Evolutionary conservation across 2,329 filamentous ascomycete genomes (phyloP), one percentile per base, ranked within the genome.

Genomic region (Cercospora zeae-maydis): DNA sequence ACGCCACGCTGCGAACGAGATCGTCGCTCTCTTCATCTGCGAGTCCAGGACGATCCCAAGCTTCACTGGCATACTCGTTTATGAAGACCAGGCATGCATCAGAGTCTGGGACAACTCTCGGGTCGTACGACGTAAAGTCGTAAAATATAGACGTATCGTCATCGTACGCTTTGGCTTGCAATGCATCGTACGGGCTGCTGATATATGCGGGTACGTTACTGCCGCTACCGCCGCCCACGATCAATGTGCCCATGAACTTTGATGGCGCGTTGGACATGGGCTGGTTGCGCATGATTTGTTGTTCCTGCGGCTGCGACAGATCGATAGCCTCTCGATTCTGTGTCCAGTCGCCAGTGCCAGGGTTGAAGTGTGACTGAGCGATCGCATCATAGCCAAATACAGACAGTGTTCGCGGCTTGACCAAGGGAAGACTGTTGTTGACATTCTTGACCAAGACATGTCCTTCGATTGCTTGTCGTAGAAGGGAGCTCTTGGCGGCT

Each of bases 361-460:
- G 70, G 37, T 69, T 72, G 63, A 65, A 72, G 1, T 64, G 66
- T 14, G 59, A 75, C 73, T 36, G 73, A 68, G 45, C 76, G 71
- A 47, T 75, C 69, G 24, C 81, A 74, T 86, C 86, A 71, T 88
- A 88, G 27, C 86, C 84, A 68, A 84, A 87, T n/a, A 88, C 67
- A 1, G 86, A 84, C 47, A 89, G 66, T 64, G 83, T 67, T 65
- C 78, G 82, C 31, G 78, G 79, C 11, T 69, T 73, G 8, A 78
- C 78, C 0, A 89, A 73, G 0, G 86, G 86, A 0, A 88, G 78
- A 0, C 83, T 76, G 13, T 77, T 78, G 45, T 83, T 82, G 39
- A 71, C 75, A 71, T 89, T 88, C 73, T 88, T 89, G 31, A 88
- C 79, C 0, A 88, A 78, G 1, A 88, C 86, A 59, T 87, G 85